Conservation (phyloP, 345 rosid genomes). For the Clausena lansium region DNA sequence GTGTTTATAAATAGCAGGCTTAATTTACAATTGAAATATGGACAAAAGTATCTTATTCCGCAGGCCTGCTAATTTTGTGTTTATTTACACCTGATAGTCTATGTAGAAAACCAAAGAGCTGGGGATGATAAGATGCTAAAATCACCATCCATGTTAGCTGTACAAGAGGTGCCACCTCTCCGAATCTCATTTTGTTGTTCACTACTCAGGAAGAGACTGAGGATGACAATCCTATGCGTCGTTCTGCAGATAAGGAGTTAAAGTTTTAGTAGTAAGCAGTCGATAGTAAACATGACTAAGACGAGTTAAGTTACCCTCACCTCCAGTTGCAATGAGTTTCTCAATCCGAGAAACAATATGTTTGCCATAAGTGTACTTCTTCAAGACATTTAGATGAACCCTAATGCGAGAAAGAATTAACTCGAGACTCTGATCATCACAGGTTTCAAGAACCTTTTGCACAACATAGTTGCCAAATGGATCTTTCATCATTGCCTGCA, state of each 20-base stretch:
- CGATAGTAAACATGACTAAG: background rate
- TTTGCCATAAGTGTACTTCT: conserved; percentile 93
- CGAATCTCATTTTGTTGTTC: background rate
- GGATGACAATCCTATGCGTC: conserved; percentile 71
- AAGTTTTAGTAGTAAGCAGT: conserved; percentile 4
- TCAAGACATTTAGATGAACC: conserved; percentile 80
- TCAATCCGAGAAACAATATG: conserved; percentile 97
- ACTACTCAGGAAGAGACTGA: conserved; percentile 31
- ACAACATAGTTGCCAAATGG: conserved; percentile 97
- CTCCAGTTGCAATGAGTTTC: conserved; percentile 92
- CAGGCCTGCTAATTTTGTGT: conserved; percentile 13
- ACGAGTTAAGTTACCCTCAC: conserved; percentile 33
- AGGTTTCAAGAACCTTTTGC: conserved; percentile 93
- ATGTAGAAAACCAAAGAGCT: background rate
- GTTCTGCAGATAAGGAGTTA: conserved; percentile 51
- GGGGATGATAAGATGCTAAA: conserved; percentile 18
- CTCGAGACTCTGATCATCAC: conserved; percentile 76
- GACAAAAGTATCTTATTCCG: conserved; percentile 32
- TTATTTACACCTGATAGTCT: conserved; percentile 31
- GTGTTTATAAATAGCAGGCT: background rate
- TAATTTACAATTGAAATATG: conserved; percentile 14
- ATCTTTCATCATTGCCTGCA: conserved; percentile 99
- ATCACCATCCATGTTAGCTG: conserved; percentile 35
- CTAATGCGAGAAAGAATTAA: conserved; percentile 85
- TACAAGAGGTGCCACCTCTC: conserved; percentile 20